Evolutionary conservation across 2,329 filamentous ascomycete genomes (phyloP), one percentile per base, ranked within the genome.

Genomic region (Allantophomopsis cytisporea): DNA sequence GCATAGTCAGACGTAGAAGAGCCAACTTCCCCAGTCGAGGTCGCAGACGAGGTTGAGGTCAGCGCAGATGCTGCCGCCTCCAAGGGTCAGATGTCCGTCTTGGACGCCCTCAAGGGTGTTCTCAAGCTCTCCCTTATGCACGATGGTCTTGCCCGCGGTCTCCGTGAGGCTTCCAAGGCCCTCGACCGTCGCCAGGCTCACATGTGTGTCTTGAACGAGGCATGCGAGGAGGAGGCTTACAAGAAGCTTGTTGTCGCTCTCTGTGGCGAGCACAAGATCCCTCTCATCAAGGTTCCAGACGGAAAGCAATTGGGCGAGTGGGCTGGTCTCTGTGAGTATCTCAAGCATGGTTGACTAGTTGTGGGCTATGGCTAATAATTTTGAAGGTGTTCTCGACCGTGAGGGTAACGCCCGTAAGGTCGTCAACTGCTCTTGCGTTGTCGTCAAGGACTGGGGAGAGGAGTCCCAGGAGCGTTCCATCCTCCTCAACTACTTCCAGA

Each of bases 401-500:
- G 91, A 98, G 73, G 91, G 91, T 59, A 98, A 98, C 71, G 87
- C 91, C 60, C 85, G 91, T 71, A 98, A 98, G 83, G 89, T 98
- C 56, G 91, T 98, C 74, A 98, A 98, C 84, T 98, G 91, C 87
- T 96, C 89, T 62, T 96, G 91, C 77, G 91, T 98, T 60, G 91
- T 98, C 49, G 91, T 98, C 61, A 89, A 91, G 76, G 88, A 98
- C 70, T 98, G 91, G 91, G 91, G 91, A 78, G 91, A 96, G 80
- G 91, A 98, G 76, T 93, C 84, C 54, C 88, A 94, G 74, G 91
- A 98, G 80, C 88, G 91, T 64, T 86, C 81, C 61, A 87, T 96
- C 69, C 84, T 98, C 65, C 86, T 98, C 68, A 94, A 98, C 83
- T 98, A 98, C 84, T 96, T 98, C 88, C 84, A 94, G 76, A 94